Evolutionary conservation across 2,329 filamentous ascomycete species (phyloP).

Genomic region (Neonectria sp.): DNA sequence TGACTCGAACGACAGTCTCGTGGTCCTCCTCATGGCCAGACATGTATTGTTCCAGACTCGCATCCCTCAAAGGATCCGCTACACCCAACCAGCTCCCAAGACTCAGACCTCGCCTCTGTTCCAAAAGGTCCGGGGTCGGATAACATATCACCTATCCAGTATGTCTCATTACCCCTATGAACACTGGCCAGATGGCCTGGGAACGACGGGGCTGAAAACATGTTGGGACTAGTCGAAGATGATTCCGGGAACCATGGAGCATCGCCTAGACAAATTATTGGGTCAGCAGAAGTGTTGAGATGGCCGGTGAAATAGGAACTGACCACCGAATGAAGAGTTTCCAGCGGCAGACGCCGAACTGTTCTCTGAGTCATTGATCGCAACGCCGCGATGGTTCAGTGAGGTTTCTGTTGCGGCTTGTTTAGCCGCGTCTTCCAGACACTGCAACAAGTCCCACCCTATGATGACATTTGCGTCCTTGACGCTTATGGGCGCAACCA

Average conservation of each 20-base stretch:
- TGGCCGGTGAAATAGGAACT: too few relatives aligned
- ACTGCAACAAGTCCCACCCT: neutral
- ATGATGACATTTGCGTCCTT: constrained; percentile 9
- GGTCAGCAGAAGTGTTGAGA: neutral
- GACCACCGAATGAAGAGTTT: too few relatives aligned
- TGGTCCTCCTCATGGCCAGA: neutral
- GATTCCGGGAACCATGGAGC: neutral
- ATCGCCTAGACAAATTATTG: neutral
- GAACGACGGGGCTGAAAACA: neutral
- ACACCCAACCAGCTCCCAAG: neutral
- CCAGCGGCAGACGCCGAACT: neutral
- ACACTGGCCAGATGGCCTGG: constrained; percentile 4
- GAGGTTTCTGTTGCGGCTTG: neutral
- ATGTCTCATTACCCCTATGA: neutral
- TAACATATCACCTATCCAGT: neutral
- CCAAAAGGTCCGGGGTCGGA: neutral
- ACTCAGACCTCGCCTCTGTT: neutral
- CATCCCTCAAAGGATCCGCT: neutral
- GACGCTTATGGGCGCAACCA: constrained; percentile 2
- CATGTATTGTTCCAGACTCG: neutral
- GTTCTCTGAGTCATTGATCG: neutral
- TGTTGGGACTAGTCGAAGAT: neutral
- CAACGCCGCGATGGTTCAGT: neutral
- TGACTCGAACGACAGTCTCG: neutral
- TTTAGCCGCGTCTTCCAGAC: neutral